Conservation (phyloP, 2,329 filamentous ascomycete species). For the Verticillium dahliae region DNA sequence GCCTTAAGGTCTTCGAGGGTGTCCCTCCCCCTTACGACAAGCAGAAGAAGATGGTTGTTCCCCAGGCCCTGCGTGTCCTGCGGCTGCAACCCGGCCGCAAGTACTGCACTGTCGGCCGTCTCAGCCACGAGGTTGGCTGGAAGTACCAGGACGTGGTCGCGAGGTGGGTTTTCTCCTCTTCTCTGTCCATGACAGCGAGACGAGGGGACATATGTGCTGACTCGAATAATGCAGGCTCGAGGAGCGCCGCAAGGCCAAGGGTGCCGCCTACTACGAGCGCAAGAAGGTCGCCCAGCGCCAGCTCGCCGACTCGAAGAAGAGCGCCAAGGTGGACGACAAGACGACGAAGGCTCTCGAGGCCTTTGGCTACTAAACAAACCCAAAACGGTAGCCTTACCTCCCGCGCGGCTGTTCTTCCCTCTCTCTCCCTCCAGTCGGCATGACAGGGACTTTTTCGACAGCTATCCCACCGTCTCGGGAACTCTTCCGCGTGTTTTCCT, state of each 20-base stretch:
- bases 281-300: constrained; percentile 96
- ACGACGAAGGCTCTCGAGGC: constrained; percentile 81
- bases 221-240: constrained; percentile 63
- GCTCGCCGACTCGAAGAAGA: constrained; percentile 89
- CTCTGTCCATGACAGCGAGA: too few species aligned
- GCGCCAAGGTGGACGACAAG: constrained; percentile 78
- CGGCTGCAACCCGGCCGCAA: constrained; percentile 98
- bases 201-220: background rate
- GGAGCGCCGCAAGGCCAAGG: constrained; percentile 99
- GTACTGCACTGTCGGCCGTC: constrained; percentile 98
- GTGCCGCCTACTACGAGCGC: constrained; percentile 98
- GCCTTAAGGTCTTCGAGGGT: constrained; percentile 99
- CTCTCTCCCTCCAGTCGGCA: constrained; percentile 6
- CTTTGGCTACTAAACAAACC: constrained; percentile 72
- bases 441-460: constrained; percentile 6
- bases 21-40: constrained; percentile 98
- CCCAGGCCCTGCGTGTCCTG: constrained; percentile 94
- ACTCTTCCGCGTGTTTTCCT: constrained; percentile 11
- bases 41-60: constrained; percentile 99
- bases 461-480: background rate
- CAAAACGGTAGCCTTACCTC: constrained; percentile 9
- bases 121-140: constrained; percentile 99
- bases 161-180: constrained; percentile 60
- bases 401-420: constrained; percentile 10
- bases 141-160: constrained; percentile 99